These are phyloP conservation scores for Vigna radiata DNA, from an alignment of 306 rosid species.

Conservation along the genomic window DNA sequence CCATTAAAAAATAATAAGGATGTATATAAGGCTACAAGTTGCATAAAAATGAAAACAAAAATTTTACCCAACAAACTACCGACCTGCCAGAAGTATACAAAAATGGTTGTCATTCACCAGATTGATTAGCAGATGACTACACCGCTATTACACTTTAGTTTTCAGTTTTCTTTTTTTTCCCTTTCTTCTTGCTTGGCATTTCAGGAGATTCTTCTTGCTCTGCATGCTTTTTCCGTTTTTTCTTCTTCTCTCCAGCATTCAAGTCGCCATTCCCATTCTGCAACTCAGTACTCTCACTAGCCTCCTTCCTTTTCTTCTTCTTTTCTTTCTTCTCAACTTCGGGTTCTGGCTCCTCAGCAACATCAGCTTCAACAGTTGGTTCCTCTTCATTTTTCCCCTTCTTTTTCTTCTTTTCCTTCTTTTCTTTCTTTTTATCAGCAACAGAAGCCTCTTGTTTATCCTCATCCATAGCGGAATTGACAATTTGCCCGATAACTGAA, in stretches of 20 bases:
- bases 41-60: slow-evolving; percentile 24
- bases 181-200: slow-evolving; percentile 53
- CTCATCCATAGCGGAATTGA: slow-evolving; percentile 47
- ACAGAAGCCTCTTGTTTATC: slow-evolving; percentile 51
- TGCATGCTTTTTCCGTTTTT: slow-evolving; percentile 50
- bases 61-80: slow-evolving; percentile 37
- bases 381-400: slow-evolving; percentile 48
- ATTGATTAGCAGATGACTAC: slow-evolving; percentile 27
- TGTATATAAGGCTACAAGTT: slow-evolving; percentile 37
- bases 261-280: slow-evolving; percentile 46
- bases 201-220: slow-evolving; percentile 44
- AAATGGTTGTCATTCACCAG: slow-evolving; percentile 45
- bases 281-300: slow-evolving; percentile 35
- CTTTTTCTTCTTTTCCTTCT: slow-evolving; percentile 52
- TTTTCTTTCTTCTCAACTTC: slow-evolving; percentile 52
- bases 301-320: slow-evolving; percentile 51
- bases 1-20: slow-evolving; percentile 28
- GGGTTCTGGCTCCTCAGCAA: slow-evolving; percentile 38
- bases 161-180: slow-evolving; percentile 49
- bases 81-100: slow-evolving; percentile 41
- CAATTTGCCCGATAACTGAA: slow-evolving; percentile 57
- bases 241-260: slow-evolving; percentile 53
- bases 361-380: slow-evolving; percentile 33
- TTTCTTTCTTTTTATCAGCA: slow-evolving; percentile 58
- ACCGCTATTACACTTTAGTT: slow-evolving; percentile 9